phyloP scores from a whole-genome alignment of 306 rosid species.

The Castanopsis chinensis region DNA sequence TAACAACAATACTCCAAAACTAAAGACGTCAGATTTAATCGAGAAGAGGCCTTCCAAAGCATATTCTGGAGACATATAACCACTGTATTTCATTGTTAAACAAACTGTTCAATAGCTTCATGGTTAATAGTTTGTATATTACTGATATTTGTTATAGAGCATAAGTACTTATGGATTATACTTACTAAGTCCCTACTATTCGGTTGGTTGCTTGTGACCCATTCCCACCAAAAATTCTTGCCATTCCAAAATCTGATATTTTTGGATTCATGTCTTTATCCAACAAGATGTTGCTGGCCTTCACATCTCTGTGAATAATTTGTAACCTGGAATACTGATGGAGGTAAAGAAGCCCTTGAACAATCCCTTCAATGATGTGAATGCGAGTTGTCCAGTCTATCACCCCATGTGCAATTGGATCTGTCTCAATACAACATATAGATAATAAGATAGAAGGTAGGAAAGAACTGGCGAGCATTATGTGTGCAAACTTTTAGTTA shows the following conservation, averaged over 20 bases:
- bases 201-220: conserved; percentile 38
- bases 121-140: neutral
- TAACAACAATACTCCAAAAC: conserved; percentile 31
- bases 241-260: conserved; percentile 60
- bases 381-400: conserved; percentile 19
- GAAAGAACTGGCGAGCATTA: too few species aligned
- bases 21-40: conserved; percentile 28
- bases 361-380: conserved; percentile 24
- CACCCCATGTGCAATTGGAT: neutral
- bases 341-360: conserved; percentile 26
- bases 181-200: conserved; percentile 58
- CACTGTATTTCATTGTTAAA: neutral
- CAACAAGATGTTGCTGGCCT: conserved; percentile 48
- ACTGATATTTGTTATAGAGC: too few species aligned
- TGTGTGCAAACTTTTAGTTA: neutral
- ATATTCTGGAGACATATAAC: conserved; percentile 31
- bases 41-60: conserved; percentile 28
- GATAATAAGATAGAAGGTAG: neutral
- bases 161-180: neutral
- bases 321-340: conserved; percentile 26
- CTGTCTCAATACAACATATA: neutral
- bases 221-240: conserved; percentile 45
- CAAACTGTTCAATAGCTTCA: neutral
- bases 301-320: conserved; percentile 40
- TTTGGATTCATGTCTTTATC: conserved; percentile 51